Base-by-base conservation (phyloP, 2,329 filamentous ascomycete genomes). In the Neofusicoccum sp. region DNA sequence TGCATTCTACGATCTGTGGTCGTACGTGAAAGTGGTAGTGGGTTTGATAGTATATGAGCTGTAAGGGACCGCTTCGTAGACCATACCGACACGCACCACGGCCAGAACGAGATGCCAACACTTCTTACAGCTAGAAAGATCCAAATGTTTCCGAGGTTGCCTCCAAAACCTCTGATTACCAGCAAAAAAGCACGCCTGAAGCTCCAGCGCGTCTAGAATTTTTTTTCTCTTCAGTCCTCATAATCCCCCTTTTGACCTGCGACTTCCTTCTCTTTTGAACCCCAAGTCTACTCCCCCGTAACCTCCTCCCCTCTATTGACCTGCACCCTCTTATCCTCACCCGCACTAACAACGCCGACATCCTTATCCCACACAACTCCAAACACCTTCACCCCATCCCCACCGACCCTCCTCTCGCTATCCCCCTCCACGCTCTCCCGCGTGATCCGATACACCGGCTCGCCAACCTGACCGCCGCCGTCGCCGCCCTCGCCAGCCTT, bases 271-370 rank as follows among this genome's bases (percentile, higher is more conserved):
- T 38, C 20, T 20, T 20, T 20, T 20, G 20, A 20, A 20, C 16
- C n/a, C 1, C 8, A 20, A 3, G n/a, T 48, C 31, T 53, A 53
- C 31, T 34, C 33, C 26, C 26, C 16, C 16, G 26, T 31, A 30
- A 48, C 34, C 6, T 43, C 48, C 14, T 61, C 59, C 12, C 59
- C 59, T n/a, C 44, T 43, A 75, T 99, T 97, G 63, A 99, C 86
- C 80, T 99, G 95, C 69, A 99, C 87, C 79, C 86, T 87, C 79
- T 95, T 96, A 72, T 99, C 95, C 82, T 98, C 93, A 14, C 93
- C 92, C 44, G 82, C 92, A 70, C 90, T 96, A 45, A 97, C 89
- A 72, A 99, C 93, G 1, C 95, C 96, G 71, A 96, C 86, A 6
- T 86, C 84, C 72, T 82, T 80, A 75, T 97, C 90, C 95, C 95